Evolutionary conservation across 805 yeast genomes (phyloP).

Genomic region (Blastobotrys chiropterorum): DNA sequence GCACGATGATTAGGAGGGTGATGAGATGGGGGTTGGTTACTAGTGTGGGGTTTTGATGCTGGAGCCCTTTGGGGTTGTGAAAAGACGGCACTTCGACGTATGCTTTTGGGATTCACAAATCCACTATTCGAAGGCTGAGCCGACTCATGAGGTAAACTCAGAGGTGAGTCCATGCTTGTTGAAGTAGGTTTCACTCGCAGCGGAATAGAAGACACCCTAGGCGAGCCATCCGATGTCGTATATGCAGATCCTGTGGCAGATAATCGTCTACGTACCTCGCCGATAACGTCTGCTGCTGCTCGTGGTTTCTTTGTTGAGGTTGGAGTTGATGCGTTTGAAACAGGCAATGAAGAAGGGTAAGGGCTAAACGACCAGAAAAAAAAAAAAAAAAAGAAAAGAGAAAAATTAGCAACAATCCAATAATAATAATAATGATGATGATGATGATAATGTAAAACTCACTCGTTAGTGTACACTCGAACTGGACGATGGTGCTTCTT

Average conservation of each 20-base stretch:
- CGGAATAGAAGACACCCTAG: constrained; percentile 9
- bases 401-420: too few relatives aligned
- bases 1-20: neutral
- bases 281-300: constrained; percentile 14
- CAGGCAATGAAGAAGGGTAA: constrained; percentile 16
- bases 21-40: neutral
- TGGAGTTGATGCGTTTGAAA: constrained; percentile 3
- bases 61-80: neutral
- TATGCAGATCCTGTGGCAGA: constrained; percentile 3
- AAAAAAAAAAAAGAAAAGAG: neutral
- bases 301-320: constrained; percentile 2
- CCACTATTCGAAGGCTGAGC: neutral
- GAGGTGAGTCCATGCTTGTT: neutral
- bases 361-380: neutral
- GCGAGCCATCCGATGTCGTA: constrained; percentile 2
- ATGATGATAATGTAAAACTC: too few relatives aligned
- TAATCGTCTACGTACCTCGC: constrained; percentile 14
- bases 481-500: too few relatives aligned
- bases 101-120: constrained; percentile 1
- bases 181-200: constrained; percentile 5
- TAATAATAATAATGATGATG: too few relatives aligned
- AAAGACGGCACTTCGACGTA: neutral
- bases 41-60: neutral
- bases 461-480: too few relatives aligned
- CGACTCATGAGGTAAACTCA: neutral